Evolutionary conservation across 1,284 basidiomycete genomes (phyloP).

Genomic region (Rhodotorula mucilaginosa): DNA sequence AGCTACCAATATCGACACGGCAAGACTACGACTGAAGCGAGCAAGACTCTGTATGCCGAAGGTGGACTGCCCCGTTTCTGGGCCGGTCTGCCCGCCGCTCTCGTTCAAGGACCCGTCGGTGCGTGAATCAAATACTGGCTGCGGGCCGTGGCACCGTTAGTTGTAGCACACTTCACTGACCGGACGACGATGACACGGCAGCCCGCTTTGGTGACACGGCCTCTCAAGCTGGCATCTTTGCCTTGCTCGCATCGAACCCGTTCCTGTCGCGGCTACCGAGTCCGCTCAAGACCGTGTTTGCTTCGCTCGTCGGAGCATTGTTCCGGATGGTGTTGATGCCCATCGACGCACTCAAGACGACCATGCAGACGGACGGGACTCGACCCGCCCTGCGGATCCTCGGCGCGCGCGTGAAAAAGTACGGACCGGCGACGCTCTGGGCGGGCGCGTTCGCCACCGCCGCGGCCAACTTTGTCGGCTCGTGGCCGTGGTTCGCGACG

Average conservation of each 20-base stretch:
- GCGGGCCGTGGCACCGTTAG: not conserved
- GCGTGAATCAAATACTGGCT: slow-evolving; percentile 24
- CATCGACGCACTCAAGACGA: slow-evolving; percentile 57
- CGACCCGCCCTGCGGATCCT: slow-evolving; percentile 62
- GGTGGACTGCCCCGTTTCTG: slow-evolving; percentile 60
- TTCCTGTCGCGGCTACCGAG: slow-evolving; percentile 64
- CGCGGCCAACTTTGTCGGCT: slow-evolving; percentile 85
- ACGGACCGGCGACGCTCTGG: slow-evolving; percentile 76
- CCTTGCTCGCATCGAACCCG: slow-evolving; percentile 66
- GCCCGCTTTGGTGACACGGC: slow-evolving; percentile 81
- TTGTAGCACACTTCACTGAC: not conserved
- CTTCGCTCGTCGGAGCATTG: slow-evolving; percentile 55
- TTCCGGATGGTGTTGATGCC: slow-evolving; percentile 83
- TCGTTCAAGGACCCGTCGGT: slow-evolving; percentile 67
- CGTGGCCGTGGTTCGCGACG: slow-evolving; percentile 61
- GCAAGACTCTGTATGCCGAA: slow-evolving; percentile 65
- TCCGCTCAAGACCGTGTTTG: slow-evolving; percentile 59
- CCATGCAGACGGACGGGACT: slow-evolving; percentile 80
- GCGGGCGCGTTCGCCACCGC: slow-evolving; percentile 77
- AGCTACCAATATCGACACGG: slow-evolving; percentile 60
- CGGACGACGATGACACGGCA: not conserved
- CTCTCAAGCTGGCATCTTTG: slow-evolving; percentile 74
- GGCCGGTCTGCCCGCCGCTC: slow-evolving; percentile 73
- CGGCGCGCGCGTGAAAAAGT: slow-evolving; percentile 63
- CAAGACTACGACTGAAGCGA: slow-evolving; percentile 57